These are phyloP conservation scores for Fusarium nurragi DNA, from an alignment of 2,329 filamentous ascomycete species.

Conservation along the genomic window DNA sequence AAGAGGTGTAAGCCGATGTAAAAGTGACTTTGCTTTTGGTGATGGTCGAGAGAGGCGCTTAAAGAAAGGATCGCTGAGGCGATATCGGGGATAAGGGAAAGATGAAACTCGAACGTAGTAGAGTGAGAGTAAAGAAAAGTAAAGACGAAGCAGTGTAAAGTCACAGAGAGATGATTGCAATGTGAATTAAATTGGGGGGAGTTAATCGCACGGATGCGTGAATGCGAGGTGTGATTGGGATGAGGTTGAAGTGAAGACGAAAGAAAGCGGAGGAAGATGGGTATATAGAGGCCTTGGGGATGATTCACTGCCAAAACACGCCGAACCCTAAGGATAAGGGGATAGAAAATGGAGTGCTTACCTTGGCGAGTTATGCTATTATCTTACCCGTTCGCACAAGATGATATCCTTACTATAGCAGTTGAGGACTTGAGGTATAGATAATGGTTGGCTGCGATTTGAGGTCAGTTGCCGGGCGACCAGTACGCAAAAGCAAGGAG, in stretches of 20 bases:
- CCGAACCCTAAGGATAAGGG: background rate
- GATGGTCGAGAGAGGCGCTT: background rate
- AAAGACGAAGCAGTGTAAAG: background rate
- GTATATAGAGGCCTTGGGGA: background rate
- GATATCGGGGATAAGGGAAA: background rate
- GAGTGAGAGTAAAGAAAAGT: background rate
- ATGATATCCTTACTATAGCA: background rate
- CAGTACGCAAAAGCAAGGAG: constrained; percentile 1
- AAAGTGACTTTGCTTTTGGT: background rate
- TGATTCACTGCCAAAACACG: constrained; percentile 22
- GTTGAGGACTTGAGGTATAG: background rate
- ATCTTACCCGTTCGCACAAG: background rate
- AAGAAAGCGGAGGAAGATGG: constrained; percentile 3
- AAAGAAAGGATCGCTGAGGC: background rate
- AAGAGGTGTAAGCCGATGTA: background rate
- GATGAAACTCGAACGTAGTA: background rate
- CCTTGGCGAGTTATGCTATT: constrained; percentile 3
- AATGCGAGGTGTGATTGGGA: constrained; percentile 7
- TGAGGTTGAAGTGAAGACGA: constrained; percentile 7
- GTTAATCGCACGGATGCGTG: background rate
- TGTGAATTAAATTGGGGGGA: constrained; percentile 1
- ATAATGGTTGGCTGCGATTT: constrained; percentile 1
- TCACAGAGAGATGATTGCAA: background rate
- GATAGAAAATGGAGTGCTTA: background rate
- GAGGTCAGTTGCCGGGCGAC: constrained; percentile 34